Percentiles rank a stretch among this genome's conserved stretches.
These are phyloP conservation scores for Candida nonsorbophila DNA, from an alignment of 805 yeast species.

Conservation along the genomic window DNA sequence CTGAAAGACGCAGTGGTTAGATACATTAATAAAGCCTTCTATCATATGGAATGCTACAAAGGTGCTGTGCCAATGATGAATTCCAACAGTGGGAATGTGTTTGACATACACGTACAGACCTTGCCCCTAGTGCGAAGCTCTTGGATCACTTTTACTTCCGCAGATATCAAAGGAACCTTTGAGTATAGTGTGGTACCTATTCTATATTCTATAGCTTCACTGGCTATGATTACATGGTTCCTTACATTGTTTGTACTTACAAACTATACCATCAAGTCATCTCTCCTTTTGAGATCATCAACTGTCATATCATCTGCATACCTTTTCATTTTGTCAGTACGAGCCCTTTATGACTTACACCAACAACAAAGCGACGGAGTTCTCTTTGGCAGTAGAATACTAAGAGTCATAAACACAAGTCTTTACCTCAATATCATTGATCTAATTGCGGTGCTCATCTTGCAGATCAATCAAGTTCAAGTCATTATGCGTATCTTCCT, in stretches of 20 bases:
- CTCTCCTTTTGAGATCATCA: conserved; percentile 45
- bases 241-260: conserved; percentile 61
- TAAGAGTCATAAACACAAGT: conserved; percentile 39
- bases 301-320: conserved; percentile 51
- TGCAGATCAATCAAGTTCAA: conserved; percentile 67
- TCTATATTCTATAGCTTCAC: conserved; percentile 55
- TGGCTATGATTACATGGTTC: conserved; percentile 60
- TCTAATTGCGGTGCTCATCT: conserved; percentile 49
- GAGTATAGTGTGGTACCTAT: conserved; percentile 56
- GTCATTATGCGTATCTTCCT: conserved; percentile 63
- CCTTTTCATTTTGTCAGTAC: conserved; percentile 44
- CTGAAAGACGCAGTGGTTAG: conserved; percentile 13
- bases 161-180: conserved; percentile 38
- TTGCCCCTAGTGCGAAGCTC: conserved; percentile 41
- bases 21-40: conserved; percentile 17
- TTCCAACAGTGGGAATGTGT: conserved; percentile 29
- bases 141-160: conserved; percentile 43
- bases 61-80: conserved; percentile 30
- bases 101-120: conserved; percentile 18
- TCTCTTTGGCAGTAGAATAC: conserved; percentile 38
- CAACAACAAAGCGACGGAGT: conserved; percentile 42
- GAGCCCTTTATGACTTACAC: conserved; percentile 41
- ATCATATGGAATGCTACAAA: conserved; percentile 27
- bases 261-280: conserved; percentile 59
- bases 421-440: conserved; percentile 51